phyloP scores from a whole-genome alignment of 768 basidiomycete genomes.

The Suillus weaverae region DNA sequence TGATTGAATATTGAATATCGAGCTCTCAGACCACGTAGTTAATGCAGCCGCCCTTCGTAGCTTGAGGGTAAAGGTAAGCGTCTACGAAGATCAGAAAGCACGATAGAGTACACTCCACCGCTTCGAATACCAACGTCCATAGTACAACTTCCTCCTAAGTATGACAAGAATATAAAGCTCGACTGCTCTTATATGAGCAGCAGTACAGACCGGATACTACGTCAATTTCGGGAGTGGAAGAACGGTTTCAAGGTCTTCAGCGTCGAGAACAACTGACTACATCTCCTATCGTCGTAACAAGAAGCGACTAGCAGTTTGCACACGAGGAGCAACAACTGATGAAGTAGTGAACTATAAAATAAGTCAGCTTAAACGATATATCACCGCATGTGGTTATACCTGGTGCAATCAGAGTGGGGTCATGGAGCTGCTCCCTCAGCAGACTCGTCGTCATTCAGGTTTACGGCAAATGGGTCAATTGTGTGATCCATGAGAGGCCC shows the following conservation, averaged over 20 bases:
- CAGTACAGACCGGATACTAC: neutral
- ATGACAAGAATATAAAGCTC: neutral
- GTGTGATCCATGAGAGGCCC: slow-evolving; percentile 59
- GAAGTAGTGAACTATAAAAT: neutral
- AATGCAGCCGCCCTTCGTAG: neutral
- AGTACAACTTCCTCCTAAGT: neutral
- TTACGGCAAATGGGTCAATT: slow-evolving; percentile 56
- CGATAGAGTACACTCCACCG: neutral
- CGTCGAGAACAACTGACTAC: neutral
- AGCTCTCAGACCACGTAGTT: neutral
- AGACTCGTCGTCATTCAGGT: neutral
- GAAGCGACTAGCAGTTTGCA: neutral
- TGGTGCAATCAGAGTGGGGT: neutral
- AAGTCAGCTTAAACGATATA: neutral
- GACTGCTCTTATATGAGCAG: neutral
- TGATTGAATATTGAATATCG: neutral
- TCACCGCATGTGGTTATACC: neutral
- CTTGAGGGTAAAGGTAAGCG: neutral
- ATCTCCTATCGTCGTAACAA: neutral
- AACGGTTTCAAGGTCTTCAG: neutral
- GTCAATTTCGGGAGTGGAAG: neutral
- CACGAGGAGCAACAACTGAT: neutral
- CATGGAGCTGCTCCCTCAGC: neutral
- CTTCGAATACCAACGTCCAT: neutral
- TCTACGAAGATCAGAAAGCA: neutral